These are phyloP conservation scores for Boechera retrofracta DNA, from an alignment of 345 rosid genomes.

Conservation along the genomic window DNA sequence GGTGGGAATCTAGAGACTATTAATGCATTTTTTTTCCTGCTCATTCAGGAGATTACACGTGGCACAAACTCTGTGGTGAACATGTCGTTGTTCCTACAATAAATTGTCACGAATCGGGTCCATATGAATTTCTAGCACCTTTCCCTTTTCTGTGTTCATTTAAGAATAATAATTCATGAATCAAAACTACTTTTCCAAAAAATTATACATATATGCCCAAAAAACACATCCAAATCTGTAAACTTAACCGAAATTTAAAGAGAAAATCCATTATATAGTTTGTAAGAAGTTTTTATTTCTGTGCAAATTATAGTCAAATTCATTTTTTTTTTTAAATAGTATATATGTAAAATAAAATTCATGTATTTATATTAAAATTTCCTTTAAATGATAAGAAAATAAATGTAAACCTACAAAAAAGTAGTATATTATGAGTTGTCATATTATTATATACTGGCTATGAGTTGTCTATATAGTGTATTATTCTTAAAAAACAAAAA, in stretches of 20 bases:
- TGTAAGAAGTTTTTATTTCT: not conserved
- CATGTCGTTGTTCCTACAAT: conserved; percentile 25
- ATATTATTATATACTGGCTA: not conserved
- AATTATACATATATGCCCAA: not conserved
- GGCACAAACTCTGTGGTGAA: conserved; percentile 5
- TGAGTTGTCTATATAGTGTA: conserved; percentile 20
- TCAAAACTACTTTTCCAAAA: not conserved
- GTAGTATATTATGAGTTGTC: conserved; percentile 13
- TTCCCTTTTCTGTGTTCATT: conserved; percentile 10
- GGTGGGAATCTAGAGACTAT: conserved; percentile 26
- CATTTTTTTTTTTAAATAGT: not conserved
- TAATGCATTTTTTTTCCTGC: not conserved
- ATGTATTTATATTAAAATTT: not conserved
- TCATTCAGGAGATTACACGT: conserved; percentile 30
- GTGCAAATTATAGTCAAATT: not conserved
- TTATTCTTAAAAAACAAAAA: conserved; percentile 14
- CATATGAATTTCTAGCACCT: conserved; percentile 39
- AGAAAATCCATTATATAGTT: not conserved
- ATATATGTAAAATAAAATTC: not conserved
- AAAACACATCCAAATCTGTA: not conserved
- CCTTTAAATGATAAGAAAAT: not conserved
- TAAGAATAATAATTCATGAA: not conserved
- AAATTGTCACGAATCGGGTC: conserved; percentile 15
- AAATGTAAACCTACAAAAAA: conserved; percentile 10
- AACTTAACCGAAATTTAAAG: not conserved